phyloP scores from a whole-genome alignment of 352 stramenopile genomes.

The Globisporangium lucens region DNA sequence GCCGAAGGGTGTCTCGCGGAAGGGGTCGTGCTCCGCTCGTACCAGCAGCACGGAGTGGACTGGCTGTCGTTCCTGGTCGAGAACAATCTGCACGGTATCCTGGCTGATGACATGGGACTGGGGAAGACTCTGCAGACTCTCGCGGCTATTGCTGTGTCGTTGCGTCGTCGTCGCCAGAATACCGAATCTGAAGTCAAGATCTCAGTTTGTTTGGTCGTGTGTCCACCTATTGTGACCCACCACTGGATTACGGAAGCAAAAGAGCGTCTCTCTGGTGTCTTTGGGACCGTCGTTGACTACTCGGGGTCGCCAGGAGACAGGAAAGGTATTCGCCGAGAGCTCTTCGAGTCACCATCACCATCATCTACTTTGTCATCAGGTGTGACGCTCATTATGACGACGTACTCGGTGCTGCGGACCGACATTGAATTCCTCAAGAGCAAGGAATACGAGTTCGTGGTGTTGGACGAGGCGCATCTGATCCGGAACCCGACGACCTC shows the following conservation, averaged over 20 bases:
- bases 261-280: conserved; percentile 69
- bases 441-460: conserved; percentile 77
- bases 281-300: conserved; percentile 79
- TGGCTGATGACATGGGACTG: conserved; percentile 89
- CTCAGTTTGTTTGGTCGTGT: conserved; percentile 83
- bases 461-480: conserved; percentile 98
- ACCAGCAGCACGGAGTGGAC: conserved; percentile 78
- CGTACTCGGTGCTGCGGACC: conserved; percentile 86
- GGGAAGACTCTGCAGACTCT: conserved; percentile 96
- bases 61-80: conserved; percentile 71
- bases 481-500: conserved; percentile 94
- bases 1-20: conserved; percentile 29
- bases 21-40: conserved; percentile 43
- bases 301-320: conserved; percentile 50
- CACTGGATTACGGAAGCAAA: conserved; percentile 94
- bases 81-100: conserved; percentile 74
- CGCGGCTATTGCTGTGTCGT: conserved; percentile 72
- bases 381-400: conserved; percentile 58
- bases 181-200: conserved; percentile 14
- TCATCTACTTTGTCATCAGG: background rate
- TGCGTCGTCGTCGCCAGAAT: conserved; percentile 5
- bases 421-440: conserved; percentile 69
- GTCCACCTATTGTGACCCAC: conserved; percentile 91
- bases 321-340: conserved; percentile 24
- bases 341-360: background rate